Evolutionary conservation across 768 basidiomycete genomes (phyloP).

Genomic region (Exsudoporus frostii): DNA sequence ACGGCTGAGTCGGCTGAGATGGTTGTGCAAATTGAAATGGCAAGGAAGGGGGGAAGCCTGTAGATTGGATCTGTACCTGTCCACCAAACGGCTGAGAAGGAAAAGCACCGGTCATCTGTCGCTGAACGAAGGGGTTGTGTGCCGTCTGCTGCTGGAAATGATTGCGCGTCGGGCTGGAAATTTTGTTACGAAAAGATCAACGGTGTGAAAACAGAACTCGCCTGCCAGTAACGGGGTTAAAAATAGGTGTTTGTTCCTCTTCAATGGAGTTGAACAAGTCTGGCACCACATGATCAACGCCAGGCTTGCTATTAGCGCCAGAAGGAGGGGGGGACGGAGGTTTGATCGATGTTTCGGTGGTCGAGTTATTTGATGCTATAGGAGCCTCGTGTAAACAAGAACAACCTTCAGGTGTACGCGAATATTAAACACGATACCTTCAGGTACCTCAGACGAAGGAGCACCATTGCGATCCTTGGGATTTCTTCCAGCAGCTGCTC

Average conservation of each 20-base stretch:
- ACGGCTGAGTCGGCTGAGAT: slow-evolving; percentile 13
- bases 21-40: slow-evolving; percentile 32
- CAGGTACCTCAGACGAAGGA: slow-evolving; percentile 6
- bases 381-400: slow-evolving; percentile 15
- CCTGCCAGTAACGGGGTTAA: slow-evolving; percentile 63
- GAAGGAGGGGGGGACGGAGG: slow-evolving; percentile 24
- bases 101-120: slow-evolving; percentile 49
- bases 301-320: slow-evolving; percentile 30
- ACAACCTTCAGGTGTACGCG: not conserved
- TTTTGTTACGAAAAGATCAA: slow-evolving; percentile 9
- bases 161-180: slow-evolving; percentile 42
- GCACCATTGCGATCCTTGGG: slow-evolving; percentile 6
- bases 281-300: slow-evolving; percentile 48
- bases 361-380: slow-evolving; percentile 17
- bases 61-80: slow-evolving; percentile 51
- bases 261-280: slow-evolving; percentile 94
- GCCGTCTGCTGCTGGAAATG: slow-evolving; percentile 57
- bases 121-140: slow-evolving; percentile 76
- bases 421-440: slow-evolving; percentile 14
- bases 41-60: slow-evolving; percentile 52
- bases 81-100: slow-evolving; percentile 41
- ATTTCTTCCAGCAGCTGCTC: slow-evolving; percentile 54
- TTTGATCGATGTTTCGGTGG: slow-evolving; percentile 20
- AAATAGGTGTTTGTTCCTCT: slow-evolving; percentile 69
- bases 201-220: not conserved